phyloP scores from a whole-genome alignment of 768 basidiomycete species.

The Lentinula lateritia region DNA sequence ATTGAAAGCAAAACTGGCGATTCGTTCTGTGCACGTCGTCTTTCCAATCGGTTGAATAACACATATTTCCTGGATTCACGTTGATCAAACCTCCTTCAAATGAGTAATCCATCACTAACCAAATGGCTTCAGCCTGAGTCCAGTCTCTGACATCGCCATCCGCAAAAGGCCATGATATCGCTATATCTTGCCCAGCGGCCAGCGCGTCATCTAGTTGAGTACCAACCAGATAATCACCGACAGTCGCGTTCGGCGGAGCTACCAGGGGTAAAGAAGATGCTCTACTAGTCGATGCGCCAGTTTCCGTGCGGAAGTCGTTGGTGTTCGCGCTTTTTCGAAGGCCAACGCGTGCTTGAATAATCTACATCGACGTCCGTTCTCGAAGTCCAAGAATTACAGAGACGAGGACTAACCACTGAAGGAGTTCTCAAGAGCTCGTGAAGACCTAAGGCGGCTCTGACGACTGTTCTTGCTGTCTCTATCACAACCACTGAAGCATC shows the following conservation, averaged over 20 bases:
- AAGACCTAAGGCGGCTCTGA: conserved; percentile 77
- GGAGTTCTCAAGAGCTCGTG: conserved; percentile 75
- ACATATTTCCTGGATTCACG: conserved; percentile 68
- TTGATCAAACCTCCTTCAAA: neutral
- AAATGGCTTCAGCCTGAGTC: conserved; percentile 83
- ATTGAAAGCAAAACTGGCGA: conserved; percentile 80
- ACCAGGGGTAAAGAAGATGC: conserved; percentile 42
- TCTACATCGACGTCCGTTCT: conserved; percentile 34
- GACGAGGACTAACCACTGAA: conserved; percentile 53
- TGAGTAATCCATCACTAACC: conserved; percentile 43
- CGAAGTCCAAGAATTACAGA: neutral
- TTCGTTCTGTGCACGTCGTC: conserved; percentile 81
- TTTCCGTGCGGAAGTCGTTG: conserved; percentile 3
- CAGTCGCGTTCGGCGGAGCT: conserved; percentile 38
- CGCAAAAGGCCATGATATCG: conserved; percentile 79
- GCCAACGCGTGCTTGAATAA: conserved; percentile 77
- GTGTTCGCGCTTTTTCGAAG: conserved; percentile 46
- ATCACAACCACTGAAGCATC: conserved; percentile 79
- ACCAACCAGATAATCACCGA: conserved; percentile 82
- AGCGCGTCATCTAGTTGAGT: conserved; percentile 75
- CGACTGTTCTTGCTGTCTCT: conserved; percentile 64
- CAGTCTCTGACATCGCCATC: conserved; percentile 71
- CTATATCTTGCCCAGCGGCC: conserved; percentile 64
- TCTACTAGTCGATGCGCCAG: conserved; percentile 38
- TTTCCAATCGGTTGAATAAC: conserved; percentile 67